Evolutionary conservation across 2,329 filamentous ascomycete genomes (phyloP).

Genomic region (Ceratocystis smalleyi): DNA sequence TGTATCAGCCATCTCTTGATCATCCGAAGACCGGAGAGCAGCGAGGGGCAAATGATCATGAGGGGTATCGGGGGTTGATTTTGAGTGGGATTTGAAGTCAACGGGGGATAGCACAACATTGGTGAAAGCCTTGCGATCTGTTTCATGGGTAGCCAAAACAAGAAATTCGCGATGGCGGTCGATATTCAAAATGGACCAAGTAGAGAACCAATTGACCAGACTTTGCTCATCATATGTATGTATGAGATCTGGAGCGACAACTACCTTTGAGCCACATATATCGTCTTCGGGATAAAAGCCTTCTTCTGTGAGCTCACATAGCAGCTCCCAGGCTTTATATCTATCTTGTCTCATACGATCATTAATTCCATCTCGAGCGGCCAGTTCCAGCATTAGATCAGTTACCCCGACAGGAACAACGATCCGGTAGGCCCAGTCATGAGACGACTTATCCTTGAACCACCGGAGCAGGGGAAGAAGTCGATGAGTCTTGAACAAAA

Average conservation of each 20-base stretch:
- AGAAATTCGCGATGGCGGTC: constrained; percentile 39
- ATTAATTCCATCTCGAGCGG: neutral
- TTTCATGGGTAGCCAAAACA: constrained; percentile 34
- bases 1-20: neutral
- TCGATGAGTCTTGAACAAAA: constrained; percentile 26
- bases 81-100: constrained; percentile 24
- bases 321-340: neutral
- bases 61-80: constrained; percentile 26
- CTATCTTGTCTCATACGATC: neutral
- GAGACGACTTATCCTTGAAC: constrained; percentile 20
- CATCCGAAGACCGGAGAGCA: neutral
- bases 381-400: neutral
- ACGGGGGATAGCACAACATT: constrained; percentile 14
- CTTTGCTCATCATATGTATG: constrained; percentile 46
- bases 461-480: constrained; percentile 26
- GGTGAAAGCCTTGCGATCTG: constrained; percentile 15
- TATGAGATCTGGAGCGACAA: constrained; percentile 31
- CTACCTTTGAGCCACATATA: neutral
- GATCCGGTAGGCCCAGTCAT: neutral
- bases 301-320: constrained; percentile 3
- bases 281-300: neutral
- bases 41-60: neutral
- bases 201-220: constrained; percentile 47
- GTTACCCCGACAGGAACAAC: neutral
- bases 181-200: constrained; percentile 37